Evolutionary conservation across 177 flowering plant genomes (phyloP).

Genomic region (Vitis hybrid): DNA sequence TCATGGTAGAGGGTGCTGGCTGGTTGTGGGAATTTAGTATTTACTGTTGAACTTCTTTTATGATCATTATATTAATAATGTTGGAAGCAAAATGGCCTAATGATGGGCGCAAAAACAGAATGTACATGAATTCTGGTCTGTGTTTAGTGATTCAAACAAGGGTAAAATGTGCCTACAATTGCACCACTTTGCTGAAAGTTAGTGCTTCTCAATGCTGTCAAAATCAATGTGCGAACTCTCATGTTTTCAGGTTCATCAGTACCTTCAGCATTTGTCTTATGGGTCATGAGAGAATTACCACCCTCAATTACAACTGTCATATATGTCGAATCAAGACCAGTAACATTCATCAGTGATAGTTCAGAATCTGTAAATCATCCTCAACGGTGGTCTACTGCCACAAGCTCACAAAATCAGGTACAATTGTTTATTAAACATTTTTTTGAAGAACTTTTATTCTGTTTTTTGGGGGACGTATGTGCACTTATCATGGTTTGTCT

Average conservation of each 20-base stretch:
- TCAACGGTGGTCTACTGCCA: constrained; percentile 62
- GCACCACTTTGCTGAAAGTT: no score
- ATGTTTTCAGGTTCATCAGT: constrained; percentile 70
- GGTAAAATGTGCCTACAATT: neutral
- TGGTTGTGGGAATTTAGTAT: neutral
- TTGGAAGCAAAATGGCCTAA: neutral
- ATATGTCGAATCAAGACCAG: constrained; percentile 43
- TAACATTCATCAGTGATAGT: constrained; percentile 49
- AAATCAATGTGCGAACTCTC: neutral
- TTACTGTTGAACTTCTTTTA: neutral
- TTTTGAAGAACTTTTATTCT: neutral
- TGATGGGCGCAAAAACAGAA: neutral
- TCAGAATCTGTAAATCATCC: constrained; percentile 32
- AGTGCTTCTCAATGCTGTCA: neutral
- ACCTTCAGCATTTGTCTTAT: constrained; percentile 76
- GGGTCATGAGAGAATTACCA: constrained; percentile 89
- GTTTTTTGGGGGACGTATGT: neutral
- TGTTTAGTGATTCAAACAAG: neutral
- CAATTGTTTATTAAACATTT: neutral
- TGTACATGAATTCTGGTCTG: neutral
- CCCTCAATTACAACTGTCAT: constrained; percentile 30
- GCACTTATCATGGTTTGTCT: neutral
- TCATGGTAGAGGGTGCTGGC: neutral
- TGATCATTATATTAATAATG: neutral
- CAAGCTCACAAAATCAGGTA: constrained; percentile 80